Conservation (phyloP, 768 basidiomycete genomes). For the Dendrothele bispora region DNA sequence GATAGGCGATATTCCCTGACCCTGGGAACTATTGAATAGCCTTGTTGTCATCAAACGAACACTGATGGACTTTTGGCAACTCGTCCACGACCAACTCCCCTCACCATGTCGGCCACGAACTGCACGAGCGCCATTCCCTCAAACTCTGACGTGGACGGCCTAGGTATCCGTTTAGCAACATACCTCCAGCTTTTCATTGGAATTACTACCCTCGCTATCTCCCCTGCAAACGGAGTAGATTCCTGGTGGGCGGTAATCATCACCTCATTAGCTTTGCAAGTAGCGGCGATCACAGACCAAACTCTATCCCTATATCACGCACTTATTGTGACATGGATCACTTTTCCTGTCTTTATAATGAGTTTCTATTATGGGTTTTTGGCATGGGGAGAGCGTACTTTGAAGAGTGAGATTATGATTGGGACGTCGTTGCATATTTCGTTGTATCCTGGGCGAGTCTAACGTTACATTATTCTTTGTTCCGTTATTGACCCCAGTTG, state of each 20-base stretch:
- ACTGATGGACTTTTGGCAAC: no score
- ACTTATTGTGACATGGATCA: background rate
- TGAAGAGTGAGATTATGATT: background rate
- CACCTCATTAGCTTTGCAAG: background rate
- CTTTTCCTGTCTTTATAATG: slow-evolving; percentile 3
- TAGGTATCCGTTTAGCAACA: slow-evolving; percentile 2
- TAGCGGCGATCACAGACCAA: background rate
- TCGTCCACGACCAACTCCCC: no score
- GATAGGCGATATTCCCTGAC: no score
- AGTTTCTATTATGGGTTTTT: background rate
- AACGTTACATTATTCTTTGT: background rate
- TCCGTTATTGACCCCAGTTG: background rate
- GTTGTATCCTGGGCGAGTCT: background rate
- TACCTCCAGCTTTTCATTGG: slow-evolving; percentile 2
- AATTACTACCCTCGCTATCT: background rate
- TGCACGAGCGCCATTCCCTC: background rate
- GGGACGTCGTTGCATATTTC: background rate
- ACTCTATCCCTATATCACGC: background rate
- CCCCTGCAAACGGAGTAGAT: background rate
- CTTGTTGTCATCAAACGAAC: no score
- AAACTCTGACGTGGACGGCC: background rate
- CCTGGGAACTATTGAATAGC: no score
- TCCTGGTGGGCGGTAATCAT: slow-evolving; percentile 1
- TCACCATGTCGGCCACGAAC: no score
- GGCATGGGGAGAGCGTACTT: background rate